Evolutionary conservation across 78 protist species (phyloP), one percentile per base, ranked within the genome.

Genomic region (Mantamonas sphyraenae): DNA sequence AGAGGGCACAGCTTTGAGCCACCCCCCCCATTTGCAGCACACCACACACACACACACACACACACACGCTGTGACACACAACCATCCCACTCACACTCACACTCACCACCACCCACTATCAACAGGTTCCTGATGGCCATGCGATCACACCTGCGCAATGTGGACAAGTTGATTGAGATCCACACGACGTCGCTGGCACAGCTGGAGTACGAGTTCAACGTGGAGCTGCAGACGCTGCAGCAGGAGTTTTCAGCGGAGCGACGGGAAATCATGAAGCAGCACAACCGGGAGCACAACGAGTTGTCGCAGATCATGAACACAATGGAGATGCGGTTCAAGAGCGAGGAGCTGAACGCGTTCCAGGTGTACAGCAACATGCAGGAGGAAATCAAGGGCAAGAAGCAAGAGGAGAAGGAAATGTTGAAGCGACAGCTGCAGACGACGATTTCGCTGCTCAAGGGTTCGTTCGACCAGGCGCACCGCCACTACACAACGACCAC

Each of bases 101-200:
- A n/a, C n/a, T n/a, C n/a, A n/a, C n/a, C n/a, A n/a, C n/a, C n/a
- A n/a, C n/a, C n/a, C n/a, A n/a, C n/a, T n/a, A n/a, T n/a, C n/a
- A n/a, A n/a, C 86, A 83, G 28, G 16, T 47, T 47, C 53, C 12
- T 16, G 58, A 77, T 39, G 63, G 80, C 87, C 20, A 77, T 86
- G 34, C 80, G 87, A 10, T 38, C 79, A 22, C 87, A 86, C 35
- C 69, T 86, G 50, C 68, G 39, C 43, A 42, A 68, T 37, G 65
- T 82, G 22, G 87, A 81, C 47, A 0, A 28, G 30, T 78, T 86
- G 40, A 74, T 86, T 1, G 85, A 73, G 2, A 64, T 86, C 26
- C 83, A 81, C 30, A 37, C 51, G 33, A 2, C 2, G 35, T 47
- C 74, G 2, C 9, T 73, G 34, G 30, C 64, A 16, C 53, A 59